Evolutionary conservation across 495 filamentous ascomycete species (phyloP), one percentile per base, ranked within the genome.

Genomic region (Neurospora sp.): DNA sequence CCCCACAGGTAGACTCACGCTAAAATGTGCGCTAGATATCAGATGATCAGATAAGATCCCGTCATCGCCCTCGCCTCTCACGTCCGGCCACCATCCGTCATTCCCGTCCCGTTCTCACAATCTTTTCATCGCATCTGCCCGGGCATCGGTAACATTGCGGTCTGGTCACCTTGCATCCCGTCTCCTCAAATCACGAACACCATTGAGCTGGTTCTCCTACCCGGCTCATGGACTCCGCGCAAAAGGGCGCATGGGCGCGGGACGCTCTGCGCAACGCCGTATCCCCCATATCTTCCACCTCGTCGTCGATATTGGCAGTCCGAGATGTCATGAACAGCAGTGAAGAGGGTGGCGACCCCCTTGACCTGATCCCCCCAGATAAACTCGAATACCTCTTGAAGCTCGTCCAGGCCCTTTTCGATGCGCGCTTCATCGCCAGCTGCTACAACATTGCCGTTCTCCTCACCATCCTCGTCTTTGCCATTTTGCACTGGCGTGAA

Each of bases 391-490:
- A 83, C 31, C 46, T 85, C 12, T 72, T 73, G n/a, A 44, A 78
- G 10, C 72, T 85, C 10, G 80, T 84, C 60, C 40, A 74, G 11
- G 74, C 77, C 16, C 75, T 84, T 42, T 80, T 77, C 72, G 72
- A 82, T 20, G 78, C 81, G 10, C 82, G 82, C 39, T 41, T 44
- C 31, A 76, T 86, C 38, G 78, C 80, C 16, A 74, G 72, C 16
- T 79, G 75, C 3, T 84, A 85, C 71, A 85, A 82, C 60, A 40
- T 82, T 16, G 76, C 77, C 37, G 69, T 84, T n/a, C 18, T 84
- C 20, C 31, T 72, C 9, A 75, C 81, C 23, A 75, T 85, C 16
- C 11, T 77, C 1, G 37, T 79, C 6, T 70, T 84, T 62, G 44
- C 80, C 41, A 37, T 80, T 49, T 70, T 75, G 11, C 78, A 85